These are phyloP conservation scores for Hygrophoropsis aurantiaca DNA, from an alignment of 768 basidiomycete species.

Conservation along the genomic window DNA sequence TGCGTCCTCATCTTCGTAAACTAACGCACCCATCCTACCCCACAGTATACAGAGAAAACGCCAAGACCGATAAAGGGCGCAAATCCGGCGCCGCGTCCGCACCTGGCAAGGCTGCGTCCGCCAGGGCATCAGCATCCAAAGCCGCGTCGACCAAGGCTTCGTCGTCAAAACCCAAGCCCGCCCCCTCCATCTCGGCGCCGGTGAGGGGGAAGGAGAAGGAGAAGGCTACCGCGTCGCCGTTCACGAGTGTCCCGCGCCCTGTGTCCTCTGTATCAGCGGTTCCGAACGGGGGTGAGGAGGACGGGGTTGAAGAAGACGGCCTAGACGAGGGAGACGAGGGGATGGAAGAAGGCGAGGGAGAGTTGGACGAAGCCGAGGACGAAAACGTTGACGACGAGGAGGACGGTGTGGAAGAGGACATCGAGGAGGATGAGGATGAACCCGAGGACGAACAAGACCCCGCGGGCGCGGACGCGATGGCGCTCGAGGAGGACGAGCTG, in stretches of 20 bases:
- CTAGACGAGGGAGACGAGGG: conserved; percentile 18
- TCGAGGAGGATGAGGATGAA: conserved; percentile 20
- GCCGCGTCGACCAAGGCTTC: conserved; percentile 1
- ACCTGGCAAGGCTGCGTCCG: too few species aligned
- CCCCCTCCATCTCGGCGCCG: conserved; percentile 16
- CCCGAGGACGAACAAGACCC: conserved; percentile 36
- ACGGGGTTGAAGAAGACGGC: conserved; percentile 27
- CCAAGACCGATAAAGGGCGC: conserved; percentile 59
- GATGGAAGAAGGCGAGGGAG: conserved; percentile 31
- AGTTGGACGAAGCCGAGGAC: conserved; percentile 33
- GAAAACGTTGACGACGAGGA: conserved; percentile 26
- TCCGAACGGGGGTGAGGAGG: conserved; percentile 29
- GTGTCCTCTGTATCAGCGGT: too few species aligned
- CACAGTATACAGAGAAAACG: conserved; percentile 63
- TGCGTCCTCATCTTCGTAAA: not conserved
- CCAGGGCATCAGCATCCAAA: conserved; percentile 9
- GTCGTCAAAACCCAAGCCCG: conserved; percentile 21
- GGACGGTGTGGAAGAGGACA: conserved; percentile 24
- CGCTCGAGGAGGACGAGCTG: conserved; percentile 45
- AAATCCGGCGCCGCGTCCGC: conserved; percentile 22
- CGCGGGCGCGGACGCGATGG: conserved; percentile 41
- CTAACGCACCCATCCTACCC: not conserved
- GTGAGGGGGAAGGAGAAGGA: conserved; percentile 31
- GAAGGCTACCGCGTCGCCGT: conserved; percentile 20
- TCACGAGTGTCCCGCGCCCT: conserved; percentile 13